phyloP scores from a whole-genome alignment of 768 basidiomycete species.

The Hericium rajendrae region DNA sequence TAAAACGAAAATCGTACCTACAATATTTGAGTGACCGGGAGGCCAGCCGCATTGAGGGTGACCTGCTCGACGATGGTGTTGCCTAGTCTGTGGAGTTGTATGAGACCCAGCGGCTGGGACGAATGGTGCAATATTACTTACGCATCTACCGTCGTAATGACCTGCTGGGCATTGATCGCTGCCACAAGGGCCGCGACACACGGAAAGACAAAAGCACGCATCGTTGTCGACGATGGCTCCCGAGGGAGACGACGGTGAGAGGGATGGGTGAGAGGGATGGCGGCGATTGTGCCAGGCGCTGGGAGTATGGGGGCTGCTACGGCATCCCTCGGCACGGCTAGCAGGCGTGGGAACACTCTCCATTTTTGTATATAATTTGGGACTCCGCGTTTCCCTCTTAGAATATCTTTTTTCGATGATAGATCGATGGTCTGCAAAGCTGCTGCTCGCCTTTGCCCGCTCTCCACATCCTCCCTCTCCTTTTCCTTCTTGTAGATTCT shows the following conservation, averaged over 20 bases:
- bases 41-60: constrained; percentile 30
- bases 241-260: background rate
- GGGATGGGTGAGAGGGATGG: constrained; percentile 4
- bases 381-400: background rate
- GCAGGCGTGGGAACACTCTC: background rate
- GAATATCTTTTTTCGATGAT: constrained; percentile 9
- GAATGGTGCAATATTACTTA: constrained; percentile 21
- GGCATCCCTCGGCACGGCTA: background rate
- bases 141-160: constrained; percentile 36
- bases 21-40: constrained; percentile 34
- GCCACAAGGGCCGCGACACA: constrained; percentile 15
- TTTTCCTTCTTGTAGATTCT: constrained; percentile 12
- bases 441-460: constrained; percentile 4
- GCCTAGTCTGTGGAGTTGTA: constrained; percentile 28
- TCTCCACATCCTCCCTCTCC: background rate
- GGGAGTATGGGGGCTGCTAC: background rate
- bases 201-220: constrained; percentile 2
- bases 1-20: constrained; percentile 17
- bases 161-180: constrained; percentile 27
- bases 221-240: background rate
- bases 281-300: background rate
- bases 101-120: constrained; percentile 2
- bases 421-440: constrained; percentile 15
- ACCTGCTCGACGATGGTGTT: constrained; percentile 41
- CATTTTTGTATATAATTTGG: background rate